Base-by-base conservation (phyloP, 305 asterid species). In the Fraxinus baroniana region DNA sequence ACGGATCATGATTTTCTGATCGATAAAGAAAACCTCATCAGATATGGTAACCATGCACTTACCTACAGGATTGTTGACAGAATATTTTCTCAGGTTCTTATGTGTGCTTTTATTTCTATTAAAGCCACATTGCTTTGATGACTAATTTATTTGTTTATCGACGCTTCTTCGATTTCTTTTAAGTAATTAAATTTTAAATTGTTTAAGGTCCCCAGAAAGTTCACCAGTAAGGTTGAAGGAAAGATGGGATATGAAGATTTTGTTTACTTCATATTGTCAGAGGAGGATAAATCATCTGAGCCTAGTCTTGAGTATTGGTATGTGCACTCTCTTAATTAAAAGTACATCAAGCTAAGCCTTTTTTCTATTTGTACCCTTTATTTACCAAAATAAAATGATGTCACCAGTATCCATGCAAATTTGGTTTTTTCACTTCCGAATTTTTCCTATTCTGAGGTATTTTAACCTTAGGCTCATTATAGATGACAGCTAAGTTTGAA, bases 181-280 rank as follows among this genome's bases (percentile, higher is more conserved):
- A 66, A 85, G 68, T 77, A 64, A 75, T 84, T 68, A 73, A 77
- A 36, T 83, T 83, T 79, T 79, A 66, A 82, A 78, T 77, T 88
- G 84, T 84, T 82, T 79, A 83, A 95, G 99, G 95, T 95, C 78
- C 93, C 98, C 15, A 90, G 99, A 93, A 94, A 92, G 93, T 95
- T 95, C 94, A 91, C 98, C 72, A 90, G 98, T 86, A 95, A 93
- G 89, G 95, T 93, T 89, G 98, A 95, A 87, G 99, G 99, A 82
- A 95, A 94, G 91, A 95, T 95, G 99, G 99, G 97, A 76, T 95
- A 95, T 90, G 99, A 95, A 92, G 99, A 95, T 88, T 95, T 95
- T 26, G 97, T 93, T 81, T 93, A 95, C 87, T 95, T 95, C 90
- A 95, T 95, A 84, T 89, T 95, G 89, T 92, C 99, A n/a, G 99